Percentiles rank a stretch among this genome's conserved stretches.
Conservation (phyloP, 108 stramenopile species). For the Fragilariopsis cylindrus region DNA sequence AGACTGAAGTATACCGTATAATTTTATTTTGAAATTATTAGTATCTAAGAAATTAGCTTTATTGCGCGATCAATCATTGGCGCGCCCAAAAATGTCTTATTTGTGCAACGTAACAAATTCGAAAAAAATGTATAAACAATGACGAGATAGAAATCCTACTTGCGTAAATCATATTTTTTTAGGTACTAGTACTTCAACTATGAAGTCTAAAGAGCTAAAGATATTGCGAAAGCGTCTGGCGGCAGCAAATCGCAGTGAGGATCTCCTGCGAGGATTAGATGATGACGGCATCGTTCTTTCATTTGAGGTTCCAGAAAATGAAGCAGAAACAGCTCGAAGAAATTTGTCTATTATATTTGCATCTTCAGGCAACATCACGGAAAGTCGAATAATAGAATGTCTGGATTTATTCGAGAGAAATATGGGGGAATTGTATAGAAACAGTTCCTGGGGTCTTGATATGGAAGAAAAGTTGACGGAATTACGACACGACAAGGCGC, state of each 20-base stretch:
- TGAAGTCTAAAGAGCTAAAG: slow-evolving; percentile 41
- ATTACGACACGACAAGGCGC: slow-evolving; percentile 58
- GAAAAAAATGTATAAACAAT: no score
- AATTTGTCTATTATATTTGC: slow-evolving; percentile 13
- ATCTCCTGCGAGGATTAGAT: slow-evolving; percentile 18
- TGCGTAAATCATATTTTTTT: no score
- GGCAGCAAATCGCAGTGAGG: slow-evolving; percentile 15
- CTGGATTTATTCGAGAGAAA: slow-evolving; percentile 69
- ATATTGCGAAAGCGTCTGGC: slow-evolving; percentile 31
- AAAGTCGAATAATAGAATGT: slow-evolving; percentile 15
- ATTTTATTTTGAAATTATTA: no score
- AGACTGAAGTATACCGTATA: no score
- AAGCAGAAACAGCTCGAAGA: neutral
- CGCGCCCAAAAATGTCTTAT: no score
- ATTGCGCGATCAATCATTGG: no score
- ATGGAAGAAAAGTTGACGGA: slow-evolving; percentile 66
- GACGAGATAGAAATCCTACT: no score
- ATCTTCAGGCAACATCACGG: neutral
- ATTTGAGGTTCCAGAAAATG: neutral
- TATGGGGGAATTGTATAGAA: slow-evolving; percentile 70
- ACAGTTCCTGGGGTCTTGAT: slow-evolving; percentile 79
- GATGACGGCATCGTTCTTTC: neutral
- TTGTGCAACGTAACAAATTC: no score
- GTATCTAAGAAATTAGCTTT: no score
- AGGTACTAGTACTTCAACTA: neutral